Base-by-base conservation (phyloP, 129 eudicot species). In the Arctium lappa region DNA sequence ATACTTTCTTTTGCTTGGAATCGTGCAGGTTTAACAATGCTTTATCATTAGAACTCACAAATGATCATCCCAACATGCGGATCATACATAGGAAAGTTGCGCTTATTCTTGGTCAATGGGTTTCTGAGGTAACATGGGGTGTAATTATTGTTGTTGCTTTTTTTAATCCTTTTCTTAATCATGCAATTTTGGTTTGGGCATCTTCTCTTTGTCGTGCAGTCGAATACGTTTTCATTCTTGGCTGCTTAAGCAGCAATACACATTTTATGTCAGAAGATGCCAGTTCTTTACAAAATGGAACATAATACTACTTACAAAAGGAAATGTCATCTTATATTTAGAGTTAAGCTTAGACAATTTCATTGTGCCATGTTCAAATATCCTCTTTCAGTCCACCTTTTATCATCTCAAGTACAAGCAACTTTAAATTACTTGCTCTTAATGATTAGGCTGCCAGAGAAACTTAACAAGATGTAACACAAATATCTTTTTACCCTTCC, bases 51-150 rank as follows among this genome's bases (percentile, higher is more conserved):
- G 99, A 96, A 78, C 86, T 96, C 69, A 91, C 95, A 84, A 96
- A 93, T 87, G 97, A 91, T 85, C 95, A 96, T 83, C 98, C 97
- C 13, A 96, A 93, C 85, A 93, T 89, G 97, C 92, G 97, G 34
- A 91, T 96, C 88, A 93, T 96, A 91, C 98, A 91, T 77, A 83
- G 99, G 85, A 96, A 96, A 90, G 99, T 96, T 83, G 99, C 98
- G 66, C 89, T 96, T 74, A 93, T 96, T 81, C 96, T 96, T 83
- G 99, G 99, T 81, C 99, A 96, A 81, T 96, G 98, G 99, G 99
- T 96, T 80, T 96, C 99, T 16, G 99, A 96, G 99, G 99, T 95
- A 90, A 83, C 42, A 16, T 32, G n/a, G 80, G 22, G 34, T 65
- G 79, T 79, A 34, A 50, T 46, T 69, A 62, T 80, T 22, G 8